phyloP scores from a whole-genome alignment of 768 basidiomycete species.

The Phylloporus sp. region DNA sequence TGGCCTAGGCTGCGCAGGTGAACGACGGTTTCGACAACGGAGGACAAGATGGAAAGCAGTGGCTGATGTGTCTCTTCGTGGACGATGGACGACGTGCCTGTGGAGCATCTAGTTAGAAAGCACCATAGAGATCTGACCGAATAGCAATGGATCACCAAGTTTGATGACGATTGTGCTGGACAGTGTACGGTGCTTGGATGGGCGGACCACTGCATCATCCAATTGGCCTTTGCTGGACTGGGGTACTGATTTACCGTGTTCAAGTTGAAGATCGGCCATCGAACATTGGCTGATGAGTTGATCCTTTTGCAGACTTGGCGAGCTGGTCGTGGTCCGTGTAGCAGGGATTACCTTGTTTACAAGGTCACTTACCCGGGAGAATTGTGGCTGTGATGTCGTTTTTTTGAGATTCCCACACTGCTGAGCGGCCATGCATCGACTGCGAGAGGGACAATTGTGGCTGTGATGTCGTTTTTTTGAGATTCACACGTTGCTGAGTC shows the following conservation, averaged over 20 bases:
- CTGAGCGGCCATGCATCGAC: too few relatives aligned
- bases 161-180: constrained; percentile 82
- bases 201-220: constrained; percentile 15
- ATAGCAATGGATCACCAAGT: constrained; percentile 55
- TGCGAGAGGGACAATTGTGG: too few relatives aligned
- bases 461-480: too few relatives aligned
- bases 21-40: constrained; percentile 88
- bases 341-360: too few relatives aligned
- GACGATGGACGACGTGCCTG: constrained; percentile 93
- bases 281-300: too few relatives aligned
- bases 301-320: too few relatives aligned
- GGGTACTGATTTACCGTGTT: constrained; percentile 3
- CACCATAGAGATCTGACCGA: neutral
- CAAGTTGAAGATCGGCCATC: constrained; percentile 15
- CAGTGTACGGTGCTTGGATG: constrained; percentile 21
- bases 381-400: too few relatives aligned
- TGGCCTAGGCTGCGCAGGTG: constrained; percentile 77
- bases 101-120: constrained; percentile 9
- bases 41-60: constrained; percentile 84
- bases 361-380: too few relatives aligned
- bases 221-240: neutral
- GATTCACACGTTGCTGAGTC: too few relatives aligned
- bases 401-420: too few relatives aligned
- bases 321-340: too few relatives aligned
- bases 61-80: constrained; percentile 93